Evolutionary conservation across 129 eudicot species (phyloP), one percentile per base, ranked within the genome.

Genomic region (Erigeron canadensis): DNA sequence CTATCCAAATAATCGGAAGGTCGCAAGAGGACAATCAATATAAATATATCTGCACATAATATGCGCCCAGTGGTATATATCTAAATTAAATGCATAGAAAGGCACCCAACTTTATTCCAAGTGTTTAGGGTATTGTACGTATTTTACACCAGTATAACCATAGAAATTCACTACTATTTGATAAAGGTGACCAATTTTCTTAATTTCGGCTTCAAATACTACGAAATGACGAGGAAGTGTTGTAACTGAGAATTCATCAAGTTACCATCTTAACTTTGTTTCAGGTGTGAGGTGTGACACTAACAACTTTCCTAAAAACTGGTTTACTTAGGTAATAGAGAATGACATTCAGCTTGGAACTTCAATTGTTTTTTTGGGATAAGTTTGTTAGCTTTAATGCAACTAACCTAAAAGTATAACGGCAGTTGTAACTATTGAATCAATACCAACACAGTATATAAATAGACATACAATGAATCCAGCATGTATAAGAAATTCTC

Each of bases 401-500:
- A n/a, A 62, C 13, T 13, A 62, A 16, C 17, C 47, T 9, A 38
- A 28, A 12, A 28, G 42, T 28, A 28, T 59, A 59, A 59, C 7
- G 8, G 18, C 42, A 39, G 4, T 40, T 61, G 39, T 10, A 8
- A 3, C 11, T 17, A 13, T 59, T 37, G 23, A 46, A 51, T 46
- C 13, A 48, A 1, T 0, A 63, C n/a, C 38, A 63, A 41, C 37
- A 45, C 13, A 8, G 19, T 46, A 55, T 44, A 41, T 42, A 44
- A 51, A 42, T 5, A 64, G 46, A 81, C 91, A n/a, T 94, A 94
- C 99, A 94, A 48, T 72, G 97, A 94, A 82, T 94, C 99, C 61
- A 94, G 96, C 99, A 94, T 94, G 87, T 94, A 94, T 66, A 94
- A 73, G 84, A 94, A 94, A 79, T 94, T 94, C 82, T 94, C 99